These are phyloP conservation scores for Microcos paniculata DNA, from an alignment of 345 rosid genomes.

Conservation along the genomic window DNA sequence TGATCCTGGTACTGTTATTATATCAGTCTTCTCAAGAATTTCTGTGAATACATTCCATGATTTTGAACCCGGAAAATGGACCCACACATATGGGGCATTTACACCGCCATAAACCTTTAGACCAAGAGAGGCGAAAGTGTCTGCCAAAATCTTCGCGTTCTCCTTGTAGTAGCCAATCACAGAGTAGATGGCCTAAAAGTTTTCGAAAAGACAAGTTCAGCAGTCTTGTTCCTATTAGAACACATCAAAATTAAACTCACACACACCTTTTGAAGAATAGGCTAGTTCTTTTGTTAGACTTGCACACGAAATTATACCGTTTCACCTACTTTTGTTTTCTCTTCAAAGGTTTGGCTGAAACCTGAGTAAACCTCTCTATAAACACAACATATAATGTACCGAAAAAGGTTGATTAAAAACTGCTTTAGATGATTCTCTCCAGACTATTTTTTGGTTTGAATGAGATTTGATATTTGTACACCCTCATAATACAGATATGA, in stretches of 20 bases:
- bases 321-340: not conserved
- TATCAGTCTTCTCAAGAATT: slow-evolving; percentile 66
- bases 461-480: too few species aligned
- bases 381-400: not conserved
- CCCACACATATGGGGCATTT: slow-evolving; percentile 82
- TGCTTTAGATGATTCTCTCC: not conserved
- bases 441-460: not conserved
- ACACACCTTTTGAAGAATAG: not conserved
- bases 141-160: slow-evolving; percentile 53
- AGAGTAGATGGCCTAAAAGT: slow-evolving; percentile 34
- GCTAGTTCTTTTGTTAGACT: not conserved
- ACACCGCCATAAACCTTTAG: slow-evolving; percentile 61
- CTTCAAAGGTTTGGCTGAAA: not conserved
- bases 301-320: not conserved
- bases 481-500: too few species aligned
- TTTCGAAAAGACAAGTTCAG: slow-evolving; percentile 3
- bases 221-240: not conserved
- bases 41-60: slow-evolving; percentile 75
- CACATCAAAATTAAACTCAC: too few species aligned
- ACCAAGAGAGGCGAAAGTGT: slow-evolving; percentile 50
- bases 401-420: not conserved
- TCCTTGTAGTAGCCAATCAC: slow-evolving; percentile 59
- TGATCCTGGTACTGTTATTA: slow-evolving; percentile 70
- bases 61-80: slow-evolving; percentile 56
- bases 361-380: not conserved